Evolutionary conservation across 768 basidiomycete genomes (phyloP).

Genomic region (Sutorius australiensis): DNA sequence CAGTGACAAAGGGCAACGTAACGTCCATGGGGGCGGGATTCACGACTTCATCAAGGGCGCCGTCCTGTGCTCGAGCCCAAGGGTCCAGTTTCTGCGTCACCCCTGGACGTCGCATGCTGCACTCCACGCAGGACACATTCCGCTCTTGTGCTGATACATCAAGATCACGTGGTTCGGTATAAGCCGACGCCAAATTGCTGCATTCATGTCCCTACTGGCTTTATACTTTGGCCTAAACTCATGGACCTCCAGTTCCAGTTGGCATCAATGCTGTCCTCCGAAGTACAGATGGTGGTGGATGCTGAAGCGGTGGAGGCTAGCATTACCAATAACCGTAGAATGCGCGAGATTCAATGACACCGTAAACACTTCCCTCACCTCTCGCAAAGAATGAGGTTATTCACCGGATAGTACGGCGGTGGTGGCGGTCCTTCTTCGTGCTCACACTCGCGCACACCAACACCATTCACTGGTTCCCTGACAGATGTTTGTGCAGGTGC

Average conservation of each 20-base stretch:
- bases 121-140: too few species aligned
- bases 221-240: neutral
- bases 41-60: too few species aligned
- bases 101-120: too few species aligned
- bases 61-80: too few species aligned
- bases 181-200: neutral
- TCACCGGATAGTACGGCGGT: slow-evolving; percentile 11
- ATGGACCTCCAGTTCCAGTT: neutral
- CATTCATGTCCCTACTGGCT: neutral
- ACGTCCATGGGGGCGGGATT: too few species aligned
- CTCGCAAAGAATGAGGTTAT: neutral
- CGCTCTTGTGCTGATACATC: too few species aligned
- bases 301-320: neutral
- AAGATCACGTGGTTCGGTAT: too few species aligned
- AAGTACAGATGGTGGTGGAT: neutral
- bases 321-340: neutral
- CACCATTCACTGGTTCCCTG: neutral
- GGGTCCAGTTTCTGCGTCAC: too few species aligned
- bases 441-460: neutral
- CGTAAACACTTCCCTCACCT: neutral
- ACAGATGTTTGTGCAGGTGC: neutral
- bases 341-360: neutral
- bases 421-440: neutral
- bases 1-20: too few species aligned
- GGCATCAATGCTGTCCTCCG: neutral